Percentiles rank a stretch among this genome's conserved stretches.
Conservation (phyloP, 2,329 filamentous ascomycete species). For the Talaromyces sp. region DNA sequence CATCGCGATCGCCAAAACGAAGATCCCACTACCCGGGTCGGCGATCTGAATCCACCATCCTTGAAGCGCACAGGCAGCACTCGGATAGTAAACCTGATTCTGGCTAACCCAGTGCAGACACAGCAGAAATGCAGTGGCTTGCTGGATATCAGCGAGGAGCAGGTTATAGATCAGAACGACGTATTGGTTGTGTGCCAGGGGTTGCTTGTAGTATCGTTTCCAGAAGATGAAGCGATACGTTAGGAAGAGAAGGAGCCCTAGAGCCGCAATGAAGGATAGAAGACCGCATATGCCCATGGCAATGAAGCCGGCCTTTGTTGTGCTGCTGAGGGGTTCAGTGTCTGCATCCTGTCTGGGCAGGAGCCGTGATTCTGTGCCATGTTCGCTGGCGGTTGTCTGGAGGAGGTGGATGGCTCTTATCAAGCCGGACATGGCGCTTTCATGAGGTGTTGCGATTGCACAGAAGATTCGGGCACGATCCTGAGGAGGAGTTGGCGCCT, state of each 20-base stretch:
- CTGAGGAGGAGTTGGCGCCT: not conserved
- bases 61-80: conserved; percentile 50
- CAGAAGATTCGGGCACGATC: not conserved
- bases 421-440: not conserved
- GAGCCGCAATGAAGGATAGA: conserved; percentile 4
- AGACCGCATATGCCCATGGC: not conserved
- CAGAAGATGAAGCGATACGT: conserved; percentile 53
- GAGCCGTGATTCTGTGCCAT: not conserved
- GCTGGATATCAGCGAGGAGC: conserved; percentile 51
- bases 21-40: conserved; percentile 53
- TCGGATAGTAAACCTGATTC: conserved; percentile 46
- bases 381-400: not conserved
- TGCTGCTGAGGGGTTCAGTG: not conserved
- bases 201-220: conserved; percentile 48
- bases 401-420: not conserved
- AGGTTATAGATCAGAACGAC: conserved; percentile 54
- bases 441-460: not conserved
- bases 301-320: not conserved
- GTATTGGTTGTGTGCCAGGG: conserved; percentile 56
- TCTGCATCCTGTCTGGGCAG: not conserved
- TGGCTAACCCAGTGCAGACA: conserved; percentile 50
- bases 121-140: conserved; percentile 48
- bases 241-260: conserved; percentile 42
- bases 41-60: conserved; percentile 54
- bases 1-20: conserved; percentile 55